phyloP scores from a whole-genome alignment of 2,329 filamentous ascomycete species.

The Colletotrichum higginsianum region DNA sequence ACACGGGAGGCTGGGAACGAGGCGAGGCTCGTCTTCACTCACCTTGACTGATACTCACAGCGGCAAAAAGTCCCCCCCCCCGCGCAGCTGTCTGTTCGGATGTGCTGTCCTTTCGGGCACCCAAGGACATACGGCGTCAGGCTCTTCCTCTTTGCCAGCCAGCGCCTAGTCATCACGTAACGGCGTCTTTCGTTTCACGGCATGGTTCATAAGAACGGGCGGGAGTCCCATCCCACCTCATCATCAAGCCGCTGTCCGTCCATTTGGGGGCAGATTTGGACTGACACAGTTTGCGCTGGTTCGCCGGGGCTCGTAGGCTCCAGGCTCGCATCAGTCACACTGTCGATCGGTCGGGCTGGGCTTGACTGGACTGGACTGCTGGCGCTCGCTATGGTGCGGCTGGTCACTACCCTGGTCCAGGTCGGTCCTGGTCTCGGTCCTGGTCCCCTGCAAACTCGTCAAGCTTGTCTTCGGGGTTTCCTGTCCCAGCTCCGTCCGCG shows the following conservation, averaged over 20 bases:
- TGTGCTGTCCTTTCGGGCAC: not conserved
- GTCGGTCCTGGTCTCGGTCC: not conserved
- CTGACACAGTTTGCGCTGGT: slow-evolving; percentile 14
- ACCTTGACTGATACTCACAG: not conserved
- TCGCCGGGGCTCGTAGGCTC: slow-evolving; percentile 11
- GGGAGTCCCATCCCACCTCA: not conserved
- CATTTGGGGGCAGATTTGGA: slow-evolving; percentile 6
- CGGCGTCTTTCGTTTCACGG: slow-evolving; percentile 2
- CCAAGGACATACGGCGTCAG: not conserved
- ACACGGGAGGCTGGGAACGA: slow-evolving; percentile 32
- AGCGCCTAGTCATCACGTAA: slow-evolving; percentile 7
- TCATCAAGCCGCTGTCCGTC: not conserved
- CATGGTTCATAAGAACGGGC: not conserved
- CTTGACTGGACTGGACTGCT: not conserved
- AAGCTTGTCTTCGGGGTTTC: slow-evolving; percentile 32
- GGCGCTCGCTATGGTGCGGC: slow-evolving; percentile 3
- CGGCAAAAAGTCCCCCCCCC: not conserved
- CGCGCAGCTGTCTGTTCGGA: not conserved
- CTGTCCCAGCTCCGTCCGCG: slow-evolving; percentile 36
- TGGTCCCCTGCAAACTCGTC: slow-evolving; percentile 8
- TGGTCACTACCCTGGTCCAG: not conserved
- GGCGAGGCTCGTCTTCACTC: slow-evolving; percentile 3
- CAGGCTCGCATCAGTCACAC: slow-evolving; percentile 10
- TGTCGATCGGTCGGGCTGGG: slow-evolving; percentile 39
- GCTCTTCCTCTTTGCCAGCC: slow-evolving; percentile 1